Conservation (phyloP, 2,329 filamentous ascomycete genomes). For the Pseudophaeomoniella oleicola region DNA sequence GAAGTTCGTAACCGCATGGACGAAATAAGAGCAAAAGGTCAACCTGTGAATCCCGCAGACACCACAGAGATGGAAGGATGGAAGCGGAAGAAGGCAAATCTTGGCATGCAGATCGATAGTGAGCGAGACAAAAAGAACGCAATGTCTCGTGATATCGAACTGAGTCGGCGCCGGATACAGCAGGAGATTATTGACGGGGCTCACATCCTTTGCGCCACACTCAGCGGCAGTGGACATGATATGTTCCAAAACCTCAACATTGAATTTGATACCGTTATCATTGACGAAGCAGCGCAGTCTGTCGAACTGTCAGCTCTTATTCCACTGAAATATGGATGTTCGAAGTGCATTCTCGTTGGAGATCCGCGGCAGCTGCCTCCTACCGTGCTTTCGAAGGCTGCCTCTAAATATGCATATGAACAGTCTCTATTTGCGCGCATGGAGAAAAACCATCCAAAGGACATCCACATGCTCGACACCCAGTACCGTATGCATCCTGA, state of each 20-base stretch:
- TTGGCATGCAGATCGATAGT: constrained; percentile 74
- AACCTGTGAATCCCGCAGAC: constrained; percentile 33
- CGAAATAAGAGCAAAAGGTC: constrained; percentile 41
- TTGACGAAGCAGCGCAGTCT: constrained; percentile 95
- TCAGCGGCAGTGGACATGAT: constrained; percentile 91
- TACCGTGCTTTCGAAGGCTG: constrained; percentile 87
- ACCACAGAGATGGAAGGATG: constrained; percentile 65
- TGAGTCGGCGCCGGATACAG: constrained; percentile 70
- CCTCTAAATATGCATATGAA: constrained; percentile 84
- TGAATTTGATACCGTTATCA: constrained; percentile 96
- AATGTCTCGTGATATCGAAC: constrained; percentile 67
- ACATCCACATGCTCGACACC: constrained; percentile 88
- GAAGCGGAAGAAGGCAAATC: constrained; percentile 58
- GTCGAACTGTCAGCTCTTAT: constrained; percentile 95
- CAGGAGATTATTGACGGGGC: constrained; percentile 83
- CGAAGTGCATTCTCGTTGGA: constrained; percentile 92
- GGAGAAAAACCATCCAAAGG: constrained; percentile 78
- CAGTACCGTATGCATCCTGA: constrained; percentile 99
- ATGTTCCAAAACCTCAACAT: constrained; percentile 92
- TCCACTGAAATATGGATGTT: constrained; percentile 90
- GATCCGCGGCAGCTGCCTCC: constrained; percentile 95
- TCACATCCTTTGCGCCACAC: constrained; percentile 85
- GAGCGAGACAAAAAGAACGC: constrained; percentile 76
- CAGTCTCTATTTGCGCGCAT: constrained; percentile 97
- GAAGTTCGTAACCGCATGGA: constrained; percentile 59